These are phyloP conservation scores for Globisporangium okanoganense DNA, from an alignment of 352 stramenopile species.

Conservation along the genomic window DNA sequence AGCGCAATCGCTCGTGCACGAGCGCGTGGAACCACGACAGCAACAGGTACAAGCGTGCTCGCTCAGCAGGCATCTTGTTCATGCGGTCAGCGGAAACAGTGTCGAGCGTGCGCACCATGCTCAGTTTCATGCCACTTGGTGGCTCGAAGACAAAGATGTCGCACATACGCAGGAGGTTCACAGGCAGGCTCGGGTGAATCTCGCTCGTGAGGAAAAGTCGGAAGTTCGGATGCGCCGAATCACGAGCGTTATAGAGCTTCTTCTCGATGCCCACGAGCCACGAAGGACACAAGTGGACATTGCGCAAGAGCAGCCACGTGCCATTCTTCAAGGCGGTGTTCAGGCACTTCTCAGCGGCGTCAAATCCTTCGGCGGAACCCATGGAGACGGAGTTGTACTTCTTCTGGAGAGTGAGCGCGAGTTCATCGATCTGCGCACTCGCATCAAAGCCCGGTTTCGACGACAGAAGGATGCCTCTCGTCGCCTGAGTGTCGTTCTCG, in stretches of 20 bases:
- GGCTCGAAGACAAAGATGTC: slow-evolving; percentile 98
- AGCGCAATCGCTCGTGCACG: slow-evolving; percentile 97
- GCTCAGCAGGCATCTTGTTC: slow-evolving; percentile 83
- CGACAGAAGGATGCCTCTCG: slow-evolving; percentile 94
- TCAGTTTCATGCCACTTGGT: slow-evolving; percentile 96
- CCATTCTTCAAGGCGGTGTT: slow-evolving; percentile 94
- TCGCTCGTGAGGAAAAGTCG: slow-evolving; percentile 98
- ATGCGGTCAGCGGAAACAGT: slow-evolving; percentile 91
- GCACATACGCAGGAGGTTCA: slow-evolving; percentile 95
- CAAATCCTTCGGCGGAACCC: slow-evolving; percentile 96
- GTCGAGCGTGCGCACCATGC: slow-evolving; percentile 94
- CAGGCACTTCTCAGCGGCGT: slow-evolving; percentile 93
- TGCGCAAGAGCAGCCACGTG: slow-evolving; percentile 98
- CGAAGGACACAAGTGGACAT: slow-evolving; percentile 98
- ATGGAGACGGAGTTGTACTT: slow-evolving; percentile 98
- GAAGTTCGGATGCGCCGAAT: slow-evolving; percentile 71
- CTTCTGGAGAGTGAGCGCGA: slow-evolving; percentile 89
- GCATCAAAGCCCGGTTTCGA: slow-evolving; percentile 98
- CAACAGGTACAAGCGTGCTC: slow-evolving; percentile 94
- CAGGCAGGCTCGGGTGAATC: slow-evolving; percentile 95
- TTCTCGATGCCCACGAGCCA: slow-evolving; percentile 98
- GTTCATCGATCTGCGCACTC: slow-evolving; percentile 94
- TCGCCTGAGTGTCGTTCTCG: slow-evolving; percentile 88
- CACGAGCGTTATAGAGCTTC: slow-evolving; percentile 89
- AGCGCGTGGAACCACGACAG: slow-evolving; percentile 98